These are phyloP conservation scores for Neurospora hispaniola DNA, from an alignment of 495 filamentous ascomycete species.

Conservation along the genomic window DNA sequence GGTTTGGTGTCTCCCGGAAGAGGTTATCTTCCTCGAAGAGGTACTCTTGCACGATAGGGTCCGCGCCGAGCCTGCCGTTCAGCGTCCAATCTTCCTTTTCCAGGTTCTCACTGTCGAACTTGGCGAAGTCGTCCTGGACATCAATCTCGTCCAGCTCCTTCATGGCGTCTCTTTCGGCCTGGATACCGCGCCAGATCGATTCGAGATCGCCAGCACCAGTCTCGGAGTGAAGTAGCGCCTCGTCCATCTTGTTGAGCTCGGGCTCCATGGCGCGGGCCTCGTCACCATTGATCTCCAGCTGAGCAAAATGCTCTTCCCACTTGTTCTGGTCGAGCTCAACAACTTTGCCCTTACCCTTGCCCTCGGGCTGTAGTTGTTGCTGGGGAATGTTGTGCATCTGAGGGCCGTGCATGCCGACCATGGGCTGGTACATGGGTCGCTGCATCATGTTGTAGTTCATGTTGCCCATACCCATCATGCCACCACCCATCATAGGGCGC, in stretches of 20 bases:
- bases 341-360: constrained; percentile 83
- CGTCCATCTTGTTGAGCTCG: constrained; percentile 81
- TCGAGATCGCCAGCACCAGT: constrained; percentile 76
- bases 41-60: constrained; percentile 77
- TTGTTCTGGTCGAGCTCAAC: constrained; percentile 86
- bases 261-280: constrained; percentile 70
- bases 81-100: constrained; percentile 48
- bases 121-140: constrained; percentile 47
- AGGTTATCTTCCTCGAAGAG: constrained; percentile 90
- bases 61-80: constrained; percentile 38
- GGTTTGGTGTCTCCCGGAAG: constrained; percentile 63
- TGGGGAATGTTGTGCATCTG: constrained; percentile 32
- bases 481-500: constrained; percentile 47
- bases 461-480: constrained; percentile 34
- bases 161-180: constrained; percentile 64
- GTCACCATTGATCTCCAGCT: constrained; percentile 73
- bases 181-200: constrained; percentile 74
- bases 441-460: constrained; percentile 36
- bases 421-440: constrained; percentile 40
- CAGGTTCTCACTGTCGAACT: constrained; percentile 60
- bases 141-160: constrained; percentile 50
- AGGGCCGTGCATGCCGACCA: constrained; percentile 34
- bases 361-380: constrained; percentile 31
- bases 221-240: constrained; percentile 39
- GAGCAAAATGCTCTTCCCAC: constrained; percentile 92